A percentile compares a stretch with the other conserved stretches of the same genome.
phyloP scores from a whole-genome alignment of 2,329 filamentous ascomycete species.

The Xylaria sp. region DNA sequence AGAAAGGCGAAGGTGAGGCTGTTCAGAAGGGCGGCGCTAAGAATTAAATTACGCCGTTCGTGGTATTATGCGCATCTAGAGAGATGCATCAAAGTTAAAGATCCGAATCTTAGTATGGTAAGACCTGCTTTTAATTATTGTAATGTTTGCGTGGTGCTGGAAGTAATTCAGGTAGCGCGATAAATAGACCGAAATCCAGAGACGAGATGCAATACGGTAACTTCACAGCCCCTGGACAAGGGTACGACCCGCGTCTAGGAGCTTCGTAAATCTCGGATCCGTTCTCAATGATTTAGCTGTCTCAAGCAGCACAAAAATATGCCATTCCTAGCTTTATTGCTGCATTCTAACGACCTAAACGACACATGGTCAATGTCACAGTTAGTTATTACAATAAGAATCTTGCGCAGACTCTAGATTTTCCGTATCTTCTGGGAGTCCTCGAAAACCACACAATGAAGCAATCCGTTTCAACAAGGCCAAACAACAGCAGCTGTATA shows the following conservation, averaged over 20 bases:
- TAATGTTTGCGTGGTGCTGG: neutral
- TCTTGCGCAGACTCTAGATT: constrained; percentile 16
- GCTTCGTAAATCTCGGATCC: neutral
- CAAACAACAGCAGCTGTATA: constrained; percentile 9
- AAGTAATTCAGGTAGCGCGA: neutral
- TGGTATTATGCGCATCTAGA: neutral
- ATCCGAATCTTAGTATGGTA: neutral
- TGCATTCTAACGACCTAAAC: constrained; percentile 27
- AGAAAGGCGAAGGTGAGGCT: constrained; percentile 33
- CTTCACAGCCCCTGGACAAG: neutral
- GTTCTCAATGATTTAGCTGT: neutral
- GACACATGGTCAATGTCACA: constrained; percentile 16
- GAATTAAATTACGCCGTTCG: neutral
- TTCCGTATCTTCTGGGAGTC: constrained; percentile 15
- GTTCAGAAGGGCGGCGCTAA: constrained; percentile 2
- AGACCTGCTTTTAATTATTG: neutral
- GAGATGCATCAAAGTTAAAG: neutral
- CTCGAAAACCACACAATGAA: constrained; percentile 11
- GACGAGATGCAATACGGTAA: neutral
- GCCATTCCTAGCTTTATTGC: constrained; percentile 14
- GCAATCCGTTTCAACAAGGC: constrained; percentile 11
- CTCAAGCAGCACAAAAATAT: neutral
- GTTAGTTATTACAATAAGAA: constrained; percentile 31
- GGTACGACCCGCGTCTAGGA: neutral
- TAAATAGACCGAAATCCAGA: neutral